Evolutionary conservation across 139 green algal genomes (phyloP).

Genomic region (Astrephomene gubernaculifera): DNA sequence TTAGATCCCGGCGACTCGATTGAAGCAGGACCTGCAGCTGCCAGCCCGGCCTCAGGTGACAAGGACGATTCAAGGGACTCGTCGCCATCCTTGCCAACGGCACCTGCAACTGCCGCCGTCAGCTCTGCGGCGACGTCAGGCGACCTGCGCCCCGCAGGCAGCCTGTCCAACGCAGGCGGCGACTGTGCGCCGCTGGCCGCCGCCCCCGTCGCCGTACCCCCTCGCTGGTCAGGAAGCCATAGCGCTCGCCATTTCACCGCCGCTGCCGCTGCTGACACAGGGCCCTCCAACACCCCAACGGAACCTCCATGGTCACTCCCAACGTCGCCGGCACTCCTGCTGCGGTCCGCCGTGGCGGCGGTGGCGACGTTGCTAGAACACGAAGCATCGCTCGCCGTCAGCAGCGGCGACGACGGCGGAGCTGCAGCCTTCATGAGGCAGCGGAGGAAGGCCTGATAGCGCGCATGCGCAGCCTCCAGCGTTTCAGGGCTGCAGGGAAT

Average conservation of each 20-base stretch:
- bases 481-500: conserved; percentile 17
- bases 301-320: too few relatives aligned
- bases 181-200: too few relatives aligned
- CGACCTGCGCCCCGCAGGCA: too few relatives aligned
- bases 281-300: too few relatives aligned
- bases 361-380: neutral
- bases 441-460: neutral
- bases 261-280: neutral
- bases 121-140: neutral
- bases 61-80: too few relatives aligned
- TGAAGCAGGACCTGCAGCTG: too few relatives aligned
- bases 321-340: neutral
- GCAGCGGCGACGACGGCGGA: neutral
- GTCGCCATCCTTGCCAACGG: neutral
- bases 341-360: neutral
- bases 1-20: too few relatives aligned
- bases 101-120: neutral
- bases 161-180: too few relatives aligned
- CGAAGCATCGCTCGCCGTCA: too few relatives aligned
- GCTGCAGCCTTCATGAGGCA: conserved; percentile 22
- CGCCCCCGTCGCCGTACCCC: neutral
- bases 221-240: neutral
- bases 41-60: too few relatives aligned
- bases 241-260: neutral
- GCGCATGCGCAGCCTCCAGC: conserved; percentile 22